Evolutionary conservation across 495 filamentous ascomycete species (phyloP).

Genomic region (Aspergillus carlsbadensis): DNA sequence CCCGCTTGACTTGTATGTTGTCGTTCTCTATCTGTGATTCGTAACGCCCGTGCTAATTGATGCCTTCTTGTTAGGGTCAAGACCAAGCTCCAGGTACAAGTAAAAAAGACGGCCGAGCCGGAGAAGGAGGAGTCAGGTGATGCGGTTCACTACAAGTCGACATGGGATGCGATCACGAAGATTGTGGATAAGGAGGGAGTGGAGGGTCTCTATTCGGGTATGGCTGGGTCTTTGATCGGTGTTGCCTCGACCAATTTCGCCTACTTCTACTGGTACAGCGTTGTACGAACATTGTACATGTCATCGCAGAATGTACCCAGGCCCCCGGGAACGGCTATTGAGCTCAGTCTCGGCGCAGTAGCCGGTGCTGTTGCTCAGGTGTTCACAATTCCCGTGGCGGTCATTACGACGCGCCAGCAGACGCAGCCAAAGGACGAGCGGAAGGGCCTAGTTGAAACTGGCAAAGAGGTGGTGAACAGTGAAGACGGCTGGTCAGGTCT

Average conservation of each 20-base stretch:
- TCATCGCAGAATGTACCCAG: slow-evolving; percentile 58
- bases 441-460: slow-evolving; percentile 88
- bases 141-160: slow-evolving; percentile 79
- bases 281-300: slow-evolving; percentile 81
- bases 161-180: slow-evolving; percentile 82
- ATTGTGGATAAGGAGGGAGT: slow-evolving; percentile 83
- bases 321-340: slow-evolving; percentile 76
- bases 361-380: slow-evolving; percentile 91
- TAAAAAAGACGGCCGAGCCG: slow-evolving; percentile 56
- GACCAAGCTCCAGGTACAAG: slow-evolving; percentile 95
- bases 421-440: slow-evolving; percentile 81
- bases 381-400: slow-evolving; percentile 94
- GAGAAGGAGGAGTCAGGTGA: slow-evolving; percentile 36
- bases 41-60: slow-evolving; percentile 10
- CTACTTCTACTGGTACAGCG: slow-evolving; percentile 99
- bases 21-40: neutral
- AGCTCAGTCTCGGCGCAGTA: slow-evolving; percentile 83
- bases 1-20: slow-evolving; percentile 87
- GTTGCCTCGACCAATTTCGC: slow-evolving; percentile 98
- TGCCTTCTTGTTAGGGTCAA: slow-evolving; percentile 65
- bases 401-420: slow-evolving; percentile 94
- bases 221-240: slow-evolving; percentile 80
- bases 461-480: slow-evolving; percentile 79
- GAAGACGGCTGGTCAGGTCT: slow-evolving; percentile 89
- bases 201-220: slow-evolving; percentile 82